Evolutionary conservation across 306 rosid species (phyloP).

Genomic region (Ormosia semicastrata): DNA sequence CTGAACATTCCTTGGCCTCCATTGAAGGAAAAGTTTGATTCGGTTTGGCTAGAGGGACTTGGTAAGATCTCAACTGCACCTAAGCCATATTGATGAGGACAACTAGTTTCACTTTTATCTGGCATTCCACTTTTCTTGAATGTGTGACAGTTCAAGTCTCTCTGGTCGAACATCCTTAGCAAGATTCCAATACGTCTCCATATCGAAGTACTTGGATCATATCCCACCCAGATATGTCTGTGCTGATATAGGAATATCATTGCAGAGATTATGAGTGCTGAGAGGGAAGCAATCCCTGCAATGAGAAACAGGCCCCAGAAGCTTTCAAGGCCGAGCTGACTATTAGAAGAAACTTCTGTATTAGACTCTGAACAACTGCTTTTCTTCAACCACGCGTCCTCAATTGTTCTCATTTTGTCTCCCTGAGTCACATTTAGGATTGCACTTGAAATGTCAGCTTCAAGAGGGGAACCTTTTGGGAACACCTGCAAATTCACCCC

Average conservation of each 20-base stretch:
- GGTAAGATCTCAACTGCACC: constrained; percentile 25
- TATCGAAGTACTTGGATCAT: constrained; percentile 14
- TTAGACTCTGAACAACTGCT: constrained; percentile 27
- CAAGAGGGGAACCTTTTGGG: constrained; percentile 49
- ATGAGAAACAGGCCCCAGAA: constrained; percentile 63
- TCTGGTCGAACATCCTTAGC: constrained; percentile 27
- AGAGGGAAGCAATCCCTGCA: constrained; percentile 32
- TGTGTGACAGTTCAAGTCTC: constrained; percentile 42
- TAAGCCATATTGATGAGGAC: neutral
- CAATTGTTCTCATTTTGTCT: constrained; percentile 43
- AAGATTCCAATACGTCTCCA: constrained; percentile 27
- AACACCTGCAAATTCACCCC: constrained; percentile 24
- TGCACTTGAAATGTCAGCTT: constrained; percentile 52
- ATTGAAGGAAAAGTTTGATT: neutral
- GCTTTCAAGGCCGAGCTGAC: constrained; percentile 52
- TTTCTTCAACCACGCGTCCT: constrained; percentile 42
- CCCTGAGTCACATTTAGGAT: constrained; percentile 55
- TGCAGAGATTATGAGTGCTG: constrained; percentile 30
- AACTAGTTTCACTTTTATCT: neutral
- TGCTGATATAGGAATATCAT: constrained; percentile 32
- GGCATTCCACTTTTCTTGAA: constrained; percentile 30
- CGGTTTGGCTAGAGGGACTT: constrained; percentile 32
- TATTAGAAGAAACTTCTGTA: constrained; percentile 26
- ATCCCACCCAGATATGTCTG: constrained; percentile 2
- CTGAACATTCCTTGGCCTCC: constrained; percentile 21